These are phyloP conservation scores for Tetracladium marchalianum DNA, from an alignment of 495 filamentous ascomycete species.

Conservation along the genomic window DNA sequence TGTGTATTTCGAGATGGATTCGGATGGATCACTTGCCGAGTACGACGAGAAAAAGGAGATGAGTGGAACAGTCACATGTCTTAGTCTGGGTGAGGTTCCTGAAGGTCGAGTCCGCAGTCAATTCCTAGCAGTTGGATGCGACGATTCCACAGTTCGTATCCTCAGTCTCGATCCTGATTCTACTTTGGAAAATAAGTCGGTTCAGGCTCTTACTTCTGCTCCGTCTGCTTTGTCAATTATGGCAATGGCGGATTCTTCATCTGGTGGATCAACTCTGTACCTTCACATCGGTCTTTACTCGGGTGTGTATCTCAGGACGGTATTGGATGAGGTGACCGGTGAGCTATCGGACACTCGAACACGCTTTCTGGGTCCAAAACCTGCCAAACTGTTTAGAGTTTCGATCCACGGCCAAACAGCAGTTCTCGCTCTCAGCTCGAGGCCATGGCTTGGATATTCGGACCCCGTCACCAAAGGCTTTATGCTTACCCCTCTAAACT, in stretches of 20 bases:
- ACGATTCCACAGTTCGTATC: conserved; percentile 91
- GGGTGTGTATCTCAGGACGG: conserved; percentile 88
- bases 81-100: conserved; percentile 89
- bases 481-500: conserved; percentile 84
- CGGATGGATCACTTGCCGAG: conserved; percentile 81
- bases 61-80: conserved; percentile 87
- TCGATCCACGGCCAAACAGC: conserved; percentile 74
- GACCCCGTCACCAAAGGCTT: conserved; percentile 75
- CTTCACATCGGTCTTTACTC: conserved; percentile 93
- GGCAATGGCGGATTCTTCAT: conserved; percentile 77
- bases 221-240: conserved; percentile 89
- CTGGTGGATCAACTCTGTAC: conserved; percentile 69
- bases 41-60: conserved; percentile 94
- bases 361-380: conserved; percentile 83
- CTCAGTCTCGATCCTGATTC: conserved; percentile 83
- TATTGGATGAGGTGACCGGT: conserved; percentile 88
- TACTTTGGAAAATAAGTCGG: conserved; percentile 81
- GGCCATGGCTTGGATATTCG: conserved; percentile 88
- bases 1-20: conserved; percentile 94
- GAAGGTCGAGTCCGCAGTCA: conserved; percentile 77
- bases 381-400: conserved; percentile 78
- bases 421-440: conserved; percentile 82
- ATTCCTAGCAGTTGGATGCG: conserved; percentile 91
- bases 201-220: conserved; percentile 84
- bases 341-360: conserved; percentile 90